Conservation (phyloP, 2,329 filamentous ascomycete species). For the Thielaviopsis ethacetica region DNA sequence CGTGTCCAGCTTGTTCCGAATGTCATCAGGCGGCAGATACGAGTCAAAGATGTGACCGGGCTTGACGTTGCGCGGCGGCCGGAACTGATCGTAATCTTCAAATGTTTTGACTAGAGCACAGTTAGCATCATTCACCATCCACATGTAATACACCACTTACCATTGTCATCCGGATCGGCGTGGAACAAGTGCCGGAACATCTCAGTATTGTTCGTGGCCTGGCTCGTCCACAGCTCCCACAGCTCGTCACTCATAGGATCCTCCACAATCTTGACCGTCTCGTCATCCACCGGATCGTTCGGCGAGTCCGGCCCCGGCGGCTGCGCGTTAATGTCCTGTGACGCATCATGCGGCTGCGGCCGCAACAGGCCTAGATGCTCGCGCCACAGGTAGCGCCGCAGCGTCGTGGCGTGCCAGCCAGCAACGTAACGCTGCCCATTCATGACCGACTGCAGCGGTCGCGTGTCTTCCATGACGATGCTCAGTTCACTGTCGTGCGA, state of each 20-base stretch:
- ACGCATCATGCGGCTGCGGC: constrained; percentile 53
- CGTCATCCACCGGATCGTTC: constrained; percentile 46
- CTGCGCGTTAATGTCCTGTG: constrained; percentile 53
- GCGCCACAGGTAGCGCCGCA: constrained; percentile 71
- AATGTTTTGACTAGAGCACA: constrained; percentile 58
- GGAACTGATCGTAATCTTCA: constrained; percentile 72
- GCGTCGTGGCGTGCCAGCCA: constrained; percentile 64
- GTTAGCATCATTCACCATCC: background rate
- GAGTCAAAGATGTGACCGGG: constrained; percentile 76
- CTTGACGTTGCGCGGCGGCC: constrained; percentile 53
- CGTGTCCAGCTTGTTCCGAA: constrained; percentile 58
- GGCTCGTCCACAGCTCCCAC: constrained; percentile 51
- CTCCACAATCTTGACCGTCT: constrained; percentile 47
- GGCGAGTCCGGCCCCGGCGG: constrained; percentile 50
- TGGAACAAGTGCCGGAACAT: constrained; percentile 71
- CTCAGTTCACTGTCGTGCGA: constrained; percentile 83
- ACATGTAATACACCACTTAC: constrained; percentile 34
- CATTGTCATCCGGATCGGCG: constrained; percentile 75
- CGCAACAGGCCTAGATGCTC: constrained; percentile 76
- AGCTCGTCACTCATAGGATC: constrained; percentile 55
- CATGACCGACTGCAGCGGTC: constrained; percentile 56
- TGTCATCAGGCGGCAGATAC: constrained; percentile 55
- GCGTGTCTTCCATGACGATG: constrained; percentile 76
- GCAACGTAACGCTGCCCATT: constrained; percentile 60
- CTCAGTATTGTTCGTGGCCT: constrained; percentile 54